Percentiles rank a stretch among this genome's conserved stretches.
These are phyloP conservation scores for Eucalyptus globulus DNA, from an alignment of 345 rosid species.

Conservation along the genomic window DNA sequence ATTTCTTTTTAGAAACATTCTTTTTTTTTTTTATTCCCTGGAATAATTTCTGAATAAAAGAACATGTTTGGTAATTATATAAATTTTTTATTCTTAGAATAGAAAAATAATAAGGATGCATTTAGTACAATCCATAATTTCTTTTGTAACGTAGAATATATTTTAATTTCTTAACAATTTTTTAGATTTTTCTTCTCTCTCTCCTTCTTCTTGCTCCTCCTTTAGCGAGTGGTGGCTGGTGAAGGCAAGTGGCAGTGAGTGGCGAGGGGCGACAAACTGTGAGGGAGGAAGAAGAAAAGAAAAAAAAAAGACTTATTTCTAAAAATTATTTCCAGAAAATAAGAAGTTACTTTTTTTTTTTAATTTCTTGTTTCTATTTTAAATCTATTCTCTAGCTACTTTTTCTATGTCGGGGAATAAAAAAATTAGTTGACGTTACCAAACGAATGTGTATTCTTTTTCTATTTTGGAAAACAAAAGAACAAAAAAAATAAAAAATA, in stretches of 20 bases:
- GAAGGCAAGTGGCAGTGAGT: accelerated
- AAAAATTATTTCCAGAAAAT: accelerated
- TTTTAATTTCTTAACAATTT: no score
- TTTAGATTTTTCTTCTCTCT: no score
- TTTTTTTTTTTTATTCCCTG: accelerated
- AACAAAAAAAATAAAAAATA: no score
- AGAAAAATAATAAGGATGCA: no score
- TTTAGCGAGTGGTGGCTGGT: accelerated
- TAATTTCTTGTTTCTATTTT: no score
- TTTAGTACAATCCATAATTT: no score
- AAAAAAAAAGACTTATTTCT: no score
- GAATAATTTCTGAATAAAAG: accelerated
- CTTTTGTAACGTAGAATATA: no score
- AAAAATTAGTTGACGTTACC: accelerated
- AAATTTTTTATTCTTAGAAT: accelerated
- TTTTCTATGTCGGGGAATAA: accelerated
- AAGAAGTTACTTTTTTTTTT: no score
- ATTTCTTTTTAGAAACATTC: accelerated
- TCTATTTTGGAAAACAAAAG: accelerated
- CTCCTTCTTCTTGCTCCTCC: no score
- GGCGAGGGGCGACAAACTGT: accelerated
- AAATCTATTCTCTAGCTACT: no score
- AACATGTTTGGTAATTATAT: accelerated
- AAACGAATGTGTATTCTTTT: accelerated
- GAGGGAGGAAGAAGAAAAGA: no score